Evolutionary conservation across 768 basidiomycete species (phyloP), one percentile per base, ranked within the genome.

Genomic region (Tricholoma bakamatsutake): DNA sequence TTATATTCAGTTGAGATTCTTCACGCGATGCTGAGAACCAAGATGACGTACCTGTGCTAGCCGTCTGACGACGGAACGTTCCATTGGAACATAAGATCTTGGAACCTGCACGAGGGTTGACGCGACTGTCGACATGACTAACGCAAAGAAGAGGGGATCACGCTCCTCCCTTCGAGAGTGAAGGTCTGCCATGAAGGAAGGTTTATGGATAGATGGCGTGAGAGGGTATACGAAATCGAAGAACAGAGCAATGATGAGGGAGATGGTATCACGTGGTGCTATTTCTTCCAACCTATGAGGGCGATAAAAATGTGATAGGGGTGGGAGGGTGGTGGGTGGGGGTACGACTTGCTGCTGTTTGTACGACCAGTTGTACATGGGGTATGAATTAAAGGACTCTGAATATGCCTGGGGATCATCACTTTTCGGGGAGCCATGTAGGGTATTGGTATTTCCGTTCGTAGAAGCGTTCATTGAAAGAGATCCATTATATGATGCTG

Each of bases 201-300:
- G 91, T 65, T 88, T 89, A 73, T 97, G 94, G 43, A 97, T 74
- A 68, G 90, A 93, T 5, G 93, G 93, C 8, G 90, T 95, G 31
- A 96, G 78, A 8, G 90, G 88, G 69, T 93, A 93, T 48, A 95
- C 90, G 66, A 91, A 96, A 68, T 95, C 93, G 67, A 95, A 96
- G 74, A 93, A 97, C 11, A 95, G 81, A 37, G 87, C 80, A 59
- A 94, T 85, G 61, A 96, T 88, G 57, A 90, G 82, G 39, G 83
- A 81, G 48, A 94, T 85, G 5, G 86, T 88, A 56, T 90, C 87
- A 52, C 90, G 79, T 17, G 90, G 88, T 9, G 91, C 88, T 52
- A 94, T 82, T 57, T 89, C 85, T 64, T 93, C 89, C 46, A 96
- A 74, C 33, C 88, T 78, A 64, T 85, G 86, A 1, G 86, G 80